Evolutionary conservation across 257 asterid genomes (phyloP).

Genomic region (Przewalskia tangutica): DNA sequence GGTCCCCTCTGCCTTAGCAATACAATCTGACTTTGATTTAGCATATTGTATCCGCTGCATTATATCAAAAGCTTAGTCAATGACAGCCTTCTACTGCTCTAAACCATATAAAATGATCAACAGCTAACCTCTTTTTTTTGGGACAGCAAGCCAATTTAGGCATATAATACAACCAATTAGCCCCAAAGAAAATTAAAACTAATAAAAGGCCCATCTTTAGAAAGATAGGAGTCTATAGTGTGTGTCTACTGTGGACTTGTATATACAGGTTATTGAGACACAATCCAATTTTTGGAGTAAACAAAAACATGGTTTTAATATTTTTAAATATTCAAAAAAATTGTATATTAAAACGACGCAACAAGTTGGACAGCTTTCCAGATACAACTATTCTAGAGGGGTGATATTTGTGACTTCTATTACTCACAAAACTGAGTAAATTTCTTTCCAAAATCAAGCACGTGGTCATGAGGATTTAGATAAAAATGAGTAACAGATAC

Average conservation of each 20-base stretch:
- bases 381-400: neutral
- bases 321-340: neutral
- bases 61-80: neutral
- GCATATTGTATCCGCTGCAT: slow-evolving; percentile 95
- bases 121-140: no score
- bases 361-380: neutral
- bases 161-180: neutral
- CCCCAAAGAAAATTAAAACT: neutral
- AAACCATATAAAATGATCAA: neutral
- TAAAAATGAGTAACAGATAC: neutral
- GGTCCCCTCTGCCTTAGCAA: slow-evolving; percentile 97
- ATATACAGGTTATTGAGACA: neutral
- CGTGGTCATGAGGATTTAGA: neutral
- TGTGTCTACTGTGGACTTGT: neutral
- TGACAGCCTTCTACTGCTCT: neutral
- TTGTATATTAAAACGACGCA: neutral
- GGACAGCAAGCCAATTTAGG: neutral
- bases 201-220: neutral
- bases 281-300: neutral
- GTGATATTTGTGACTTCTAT: neutral
- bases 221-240: neutral
- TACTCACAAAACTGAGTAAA: neutral
- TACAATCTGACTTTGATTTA: slow-evolving; percentile 77
- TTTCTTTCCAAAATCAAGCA: neutral
- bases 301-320: no score